phyloP scores from a whole-genome alignment of 2,329 filamentous ascomycete species.

The Capronia coronata region DNA sequence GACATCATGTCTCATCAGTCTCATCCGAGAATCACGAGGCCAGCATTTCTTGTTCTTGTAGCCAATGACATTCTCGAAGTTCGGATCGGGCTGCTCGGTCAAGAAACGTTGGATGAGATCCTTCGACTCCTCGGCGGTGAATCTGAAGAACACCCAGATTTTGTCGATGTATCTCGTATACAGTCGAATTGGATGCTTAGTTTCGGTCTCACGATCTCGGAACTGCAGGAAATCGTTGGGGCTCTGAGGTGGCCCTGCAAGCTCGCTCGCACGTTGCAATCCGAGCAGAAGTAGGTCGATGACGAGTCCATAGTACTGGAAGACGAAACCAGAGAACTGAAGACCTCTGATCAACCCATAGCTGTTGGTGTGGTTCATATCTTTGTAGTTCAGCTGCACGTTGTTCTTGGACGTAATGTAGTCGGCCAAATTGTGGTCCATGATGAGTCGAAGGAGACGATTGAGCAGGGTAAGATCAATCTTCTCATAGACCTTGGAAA shows the following conservation, averaged over 20 bases:
- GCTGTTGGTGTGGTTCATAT: constrained; percentile 99
- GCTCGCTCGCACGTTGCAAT: constrained; percentile 92
- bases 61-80: constrained; percentile 98
- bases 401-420: constrained; percentile 99
- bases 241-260: constrained; percentile 85
- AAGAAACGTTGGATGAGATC: constrained; percentile 96
- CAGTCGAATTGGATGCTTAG: constrained; percentile 88
- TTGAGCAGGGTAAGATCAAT: constrained; percentile 95
- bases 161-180: constrained; percentile 97
- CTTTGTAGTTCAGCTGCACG: constrained; percentile 97
- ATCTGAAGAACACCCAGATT: constrained; percentile 96
- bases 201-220: constrained; percentile 85
- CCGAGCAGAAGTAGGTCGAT: constrained; percentile 88
- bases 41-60: constrained; percentile 99
- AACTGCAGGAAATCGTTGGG: constrained; percentile 98
- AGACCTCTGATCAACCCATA: constrained; percentile 97
- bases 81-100: constrained; percentile 95
- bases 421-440: constrained; percentile 98
- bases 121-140: constrained; percentile 85
- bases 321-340: constrained; percentile 97
- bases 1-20: constrained; percentile 96
- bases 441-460: constrained; percentile 84
- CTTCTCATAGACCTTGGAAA: constrained; percentile 99
- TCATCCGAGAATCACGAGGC: constrained; percentile 96
- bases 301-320: constrained; percentile 96